A percentile compares a stretch with the other conserved stretches of the same genome.
Conservation (phyloP, 768 basidiomycete species). For the Pleurotus tuoliensis region DNA sequence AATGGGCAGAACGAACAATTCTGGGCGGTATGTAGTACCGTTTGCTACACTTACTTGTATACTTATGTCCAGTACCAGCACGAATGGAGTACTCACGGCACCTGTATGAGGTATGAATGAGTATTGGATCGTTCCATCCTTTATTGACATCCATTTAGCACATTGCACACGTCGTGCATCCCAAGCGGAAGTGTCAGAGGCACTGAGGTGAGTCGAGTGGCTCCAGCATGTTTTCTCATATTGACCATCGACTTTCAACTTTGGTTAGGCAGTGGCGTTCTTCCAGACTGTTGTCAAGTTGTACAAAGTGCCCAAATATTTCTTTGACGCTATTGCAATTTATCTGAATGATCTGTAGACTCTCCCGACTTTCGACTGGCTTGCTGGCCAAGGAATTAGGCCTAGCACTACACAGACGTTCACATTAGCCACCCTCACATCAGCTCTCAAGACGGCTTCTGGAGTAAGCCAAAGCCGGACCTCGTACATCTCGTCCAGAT, state of each 20-base stretch:
- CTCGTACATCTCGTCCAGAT: not conserved
- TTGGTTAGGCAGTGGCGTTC: slow-evolving; percentile 53
- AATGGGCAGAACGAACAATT: slow-evolving; percentile 58
- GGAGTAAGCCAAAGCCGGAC: slow-evolving; percentile 32
- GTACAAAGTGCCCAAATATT: slow-evolving; percentile 30
- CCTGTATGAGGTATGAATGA: slow-evolving; percentile 39
- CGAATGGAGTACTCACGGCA: slow-evolving; percentile 72
- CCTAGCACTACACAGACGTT: slow-evolving; percentile 57
- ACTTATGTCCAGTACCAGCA: slow-evolving; percentile 35
- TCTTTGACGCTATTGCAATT: not conserved
- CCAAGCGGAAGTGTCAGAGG: slow-evolving; percentile 51
- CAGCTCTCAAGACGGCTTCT: slow-evolving; percentile 46
- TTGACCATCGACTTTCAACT: too few relatives aligned
- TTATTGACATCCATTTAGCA: slow-evolving; percentile 32
- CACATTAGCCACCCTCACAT: slow-evolving; percentile 49
- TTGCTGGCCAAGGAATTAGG: slow-evolving; percentile 66
- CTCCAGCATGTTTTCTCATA: not conserved
- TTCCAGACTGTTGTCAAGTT: slow-evolving; percentile 52
- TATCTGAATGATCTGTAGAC: slow-evolving; percentile 23
- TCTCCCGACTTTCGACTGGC: slow-evolving; percentile 76
- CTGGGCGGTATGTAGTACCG: slow-evolving; percentile 71
- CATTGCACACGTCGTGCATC: slow-evolving; percentile 56
- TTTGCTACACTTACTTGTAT: too few relatives aligned
- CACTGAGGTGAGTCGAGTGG: slow-evolving; percentile 43
- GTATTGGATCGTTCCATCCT: not conserved